Evolutionary conservation across 371 early-diverging fungal species (phyloP).

Genomic region (Lichtheimia ramosa): DNA sequence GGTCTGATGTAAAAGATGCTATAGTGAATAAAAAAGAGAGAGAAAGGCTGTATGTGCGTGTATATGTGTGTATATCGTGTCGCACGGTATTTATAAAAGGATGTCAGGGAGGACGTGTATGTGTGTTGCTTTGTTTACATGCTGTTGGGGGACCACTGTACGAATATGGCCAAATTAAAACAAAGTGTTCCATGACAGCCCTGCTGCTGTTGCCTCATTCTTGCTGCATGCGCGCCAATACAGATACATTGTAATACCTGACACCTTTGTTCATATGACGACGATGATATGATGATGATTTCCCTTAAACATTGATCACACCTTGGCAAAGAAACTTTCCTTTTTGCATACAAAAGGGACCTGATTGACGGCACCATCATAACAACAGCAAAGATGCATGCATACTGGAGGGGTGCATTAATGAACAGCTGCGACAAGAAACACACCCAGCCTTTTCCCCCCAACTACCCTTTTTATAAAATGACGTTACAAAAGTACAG

Average conservation of each 20-base stretch:
- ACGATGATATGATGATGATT: neutral
- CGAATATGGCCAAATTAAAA: slow-evolving; percentile 6
- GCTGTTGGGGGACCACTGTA: neutral
- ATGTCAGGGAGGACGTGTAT: too few relatives aligned
- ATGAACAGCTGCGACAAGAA: neutral
- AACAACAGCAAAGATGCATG: neutral
- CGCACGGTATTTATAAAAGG: too few relatives aligned
- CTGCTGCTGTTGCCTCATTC: neutral
- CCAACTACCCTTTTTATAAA: too few relatives aligned
- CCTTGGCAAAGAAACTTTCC: neutral
- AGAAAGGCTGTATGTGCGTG: neutral
- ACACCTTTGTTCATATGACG: neutral
- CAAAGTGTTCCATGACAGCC: slow-evolving; percentile 3
- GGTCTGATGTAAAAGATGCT: neutral
- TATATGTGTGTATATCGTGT: neutral
- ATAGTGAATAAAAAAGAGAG: neutral
- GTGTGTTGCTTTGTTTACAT: too few relatives aligned
- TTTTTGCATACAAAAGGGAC: neutral
- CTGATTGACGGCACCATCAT: neutral
- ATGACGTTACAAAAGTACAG: too few relatives aligned
- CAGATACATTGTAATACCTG: slow-evolving; percentile 3
- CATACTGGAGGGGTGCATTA: slow-evolving; percentile 1
- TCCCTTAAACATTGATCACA: too few relatives aligned
- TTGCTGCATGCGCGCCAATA: slow-evolving; percentile 1
- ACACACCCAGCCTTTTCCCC: too few relatives aligned